Percentiles rank a stretch among this genome's conserved stretches.
Conservation (phyloP, 2,329 filamentous ascomycete species). For the Penicillium sp. region DNA sequence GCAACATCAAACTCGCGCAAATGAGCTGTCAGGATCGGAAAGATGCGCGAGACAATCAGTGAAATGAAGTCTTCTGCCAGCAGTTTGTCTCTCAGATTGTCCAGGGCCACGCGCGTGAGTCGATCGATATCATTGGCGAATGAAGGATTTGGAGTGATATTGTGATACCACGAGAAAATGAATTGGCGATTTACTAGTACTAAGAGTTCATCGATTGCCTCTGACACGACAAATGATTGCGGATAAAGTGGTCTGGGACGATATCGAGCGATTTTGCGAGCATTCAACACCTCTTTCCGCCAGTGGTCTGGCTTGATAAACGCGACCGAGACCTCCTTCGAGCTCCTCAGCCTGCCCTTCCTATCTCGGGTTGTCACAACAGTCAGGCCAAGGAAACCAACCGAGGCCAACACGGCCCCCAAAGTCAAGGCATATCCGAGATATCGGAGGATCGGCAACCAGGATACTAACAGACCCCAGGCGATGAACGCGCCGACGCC, state of each 20-base stretch:
- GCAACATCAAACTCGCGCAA: conserved; percentile 89
- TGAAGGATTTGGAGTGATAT: conserved; percentile 76
- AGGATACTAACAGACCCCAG: conserved; percentile 84
- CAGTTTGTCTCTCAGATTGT: conserved; percentile 70
- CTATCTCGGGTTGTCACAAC: conserved; percentile 55
- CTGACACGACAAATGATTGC: conserved; percentile 74
- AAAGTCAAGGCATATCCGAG: conserved; percentile 78
- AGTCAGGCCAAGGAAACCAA: conserved; percentile 61
- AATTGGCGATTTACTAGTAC: conserved; percentile 79
- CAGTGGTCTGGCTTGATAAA: conserved; percentile 68
- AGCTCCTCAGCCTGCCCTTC: conserved; percentile 44
- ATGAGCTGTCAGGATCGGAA: conserved; percentile 86
- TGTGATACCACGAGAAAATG: conserved; percentile 82
- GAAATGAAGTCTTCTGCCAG: conserved; percentile 80
- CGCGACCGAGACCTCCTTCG: conserved; percentile 47
- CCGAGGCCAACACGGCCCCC: conserved; percentile 60
- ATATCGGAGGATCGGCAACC: conserved; percentile 80
- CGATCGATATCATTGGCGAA: conserved; percentile 89
- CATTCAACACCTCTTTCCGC: conserved; percentile 67
- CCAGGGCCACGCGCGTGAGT: conserved; percentile 71
- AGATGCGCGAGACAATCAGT: conserved; percentile 74
- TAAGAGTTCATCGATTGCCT: conserved; percentile 76
- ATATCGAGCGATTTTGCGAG: conserved; percentile 69
- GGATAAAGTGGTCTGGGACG: conserved; percentile 70
- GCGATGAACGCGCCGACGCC: conserved; percentile 62